Base-by-base conservation (phyloP, 306 rosid genomes). In the Vigna radiata region DNA sequence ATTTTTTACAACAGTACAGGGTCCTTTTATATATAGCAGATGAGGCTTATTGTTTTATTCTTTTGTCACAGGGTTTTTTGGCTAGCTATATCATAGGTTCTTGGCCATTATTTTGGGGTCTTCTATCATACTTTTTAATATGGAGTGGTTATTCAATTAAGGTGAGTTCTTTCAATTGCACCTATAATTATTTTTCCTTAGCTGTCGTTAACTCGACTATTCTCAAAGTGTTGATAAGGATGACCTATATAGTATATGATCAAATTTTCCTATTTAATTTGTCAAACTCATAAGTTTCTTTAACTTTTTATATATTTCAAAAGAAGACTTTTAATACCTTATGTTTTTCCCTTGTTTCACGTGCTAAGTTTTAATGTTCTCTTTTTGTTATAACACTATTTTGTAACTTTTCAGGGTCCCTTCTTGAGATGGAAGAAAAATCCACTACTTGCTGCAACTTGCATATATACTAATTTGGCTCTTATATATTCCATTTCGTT, bases 71-170 rank as follows among this genome's bases (percentile, higher is more conserved):
- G 69, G 18, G 48, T 17, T 89, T 93, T 76, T 84, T 88, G 86
- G 83, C 89, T 19, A 90, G 92, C 11, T 93, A 89, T 94, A 33
- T 82, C 79, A 91, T 93, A 63, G 92, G 97, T 77, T 93, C 96
- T 37, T 86, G 96, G 96, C 94, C 97, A 58, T 82, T 92, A 81
- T 85, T 90, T 72, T 89, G 91, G 92, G 91, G 90, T 44, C 96
- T 90, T 76, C 77, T 89, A 37, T 85, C 81, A 83, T 6, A 87
- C 75, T 90, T 86, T 82, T 46, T 85, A 55, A 65, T 89, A 55
- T 92, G 96, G 60, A 87, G 91, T 80, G 96, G 87, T 61, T 92
- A 92, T 85, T 92, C 97, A 59, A 86, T 90, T 80, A 79, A 92
- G 62, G 97, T 92, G 87, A 90, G 96, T 85, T 80, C 58, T 27